Base-by-base conservation (phyloP, 108 stramenopile genomes). In the Chaetoceros tenuissimus region DNA sequence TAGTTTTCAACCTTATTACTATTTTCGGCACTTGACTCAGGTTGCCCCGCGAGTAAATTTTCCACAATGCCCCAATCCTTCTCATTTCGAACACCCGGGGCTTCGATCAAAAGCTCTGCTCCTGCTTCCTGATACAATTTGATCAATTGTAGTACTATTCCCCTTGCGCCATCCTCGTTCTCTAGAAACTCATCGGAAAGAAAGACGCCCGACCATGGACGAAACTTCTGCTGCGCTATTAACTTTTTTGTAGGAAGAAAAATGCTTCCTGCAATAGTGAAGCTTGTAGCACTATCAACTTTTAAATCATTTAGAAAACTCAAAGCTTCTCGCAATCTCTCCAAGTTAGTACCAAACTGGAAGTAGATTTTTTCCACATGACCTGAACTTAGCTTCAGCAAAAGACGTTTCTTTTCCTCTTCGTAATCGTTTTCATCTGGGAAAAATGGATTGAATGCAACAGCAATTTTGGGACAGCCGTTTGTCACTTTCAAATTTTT, bases 151-250 rank as follows among this genome's bases (percentile, higher is more conserved):
- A 61, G 23, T 3, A 73, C 64, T 49, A 73, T 62, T 0, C 16
- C 27, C 24, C 24, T 47, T 0, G 77, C 77, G 2, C 44, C 46
- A 22, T 64, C 64, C 19, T 53, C 48, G 0, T 57, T 55, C 3
- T 26, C 18, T 24, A 78, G 50, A 57, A 69, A 78, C 17, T 73
- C 68, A 17, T 57, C 57, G 49, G 51, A 59, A 8, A 78, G 46
- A 49, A 65, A 70, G 19, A 78, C 77, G 1, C 77, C 77, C 29
- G 70, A 74, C 77, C 77, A 78, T 0, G 77, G 77, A 19, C 77
- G 68, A 58, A 78, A 78, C 50, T 73, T 70, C 55, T 78, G 77
- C 48, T 78, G 77, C 21, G 77, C 64, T 24, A 78, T 78, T 7
- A 78, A 56, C 40, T 66, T 53, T 19, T 50, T 57, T 16, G 72